These are phyloP conservation scores for Wickerhamiella musiphila DNA, from an alignment of 805 yeast genomes.

Conservation along the genomic window DNA sequence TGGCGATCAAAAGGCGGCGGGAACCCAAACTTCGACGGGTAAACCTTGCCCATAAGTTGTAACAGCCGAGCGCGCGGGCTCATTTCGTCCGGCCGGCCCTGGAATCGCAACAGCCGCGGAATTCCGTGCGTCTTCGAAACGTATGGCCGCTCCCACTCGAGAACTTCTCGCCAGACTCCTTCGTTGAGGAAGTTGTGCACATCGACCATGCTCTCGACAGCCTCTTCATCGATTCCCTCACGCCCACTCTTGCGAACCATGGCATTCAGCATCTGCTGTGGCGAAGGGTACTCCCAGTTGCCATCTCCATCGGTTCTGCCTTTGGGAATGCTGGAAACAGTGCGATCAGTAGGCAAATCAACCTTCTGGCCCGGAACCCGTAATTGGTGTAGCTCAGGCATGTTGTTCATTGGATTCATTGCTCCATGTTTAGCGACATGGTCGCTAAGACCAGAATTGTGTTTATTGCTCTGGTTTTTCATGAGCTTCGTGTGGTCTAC, in stretches of 20 bases:
- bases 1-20: conserved; percentile 95
- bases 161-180: conserved; percentile 92
- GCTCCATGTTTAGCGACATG: conserved; percentile 1
- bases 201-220: conserved; percentile 91
- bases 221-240: conserved; percentile 80
- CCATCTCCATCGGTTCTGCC: conserved; percentile 51
- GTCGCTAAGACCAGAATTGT: not conserved
- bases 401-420: conserved; percentile 71
- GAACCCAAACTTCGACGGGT: conserved; percentile 54
- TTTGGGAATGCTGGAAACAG: conserved; percentile 71
- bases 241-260: conserved; percentile 83
- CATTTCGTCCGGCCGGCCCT: conserved; percentile 78
- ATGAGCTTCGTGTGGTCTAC: conserved; percentile 19
- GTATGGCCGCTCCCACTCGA: conserved; percentile 76
- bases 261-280: conserved; percentile 97
- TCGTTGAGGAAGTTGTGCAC: conserved; percentile 93
- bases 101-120: conserved; percentile 71
- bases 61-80: conserved; percentile 72
- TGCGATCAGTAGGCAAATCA: conserved; percentile 66
- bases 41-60: conserved; percentile 43
- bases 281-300: conserved; percentile 97
- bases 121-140: conserved; percentile 33
- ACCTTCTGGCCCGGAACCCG: conserved; percentile 67
- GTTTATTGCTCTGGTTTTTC: not conserved
- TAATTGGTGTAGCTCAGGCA: conserved; percentile 60